Percentiles rank a stretch among this genome's conserved stretches.
Conservation (phyloP, 192 early-diverging fungal species). For the Geranomyces michiganensis region DNA sequence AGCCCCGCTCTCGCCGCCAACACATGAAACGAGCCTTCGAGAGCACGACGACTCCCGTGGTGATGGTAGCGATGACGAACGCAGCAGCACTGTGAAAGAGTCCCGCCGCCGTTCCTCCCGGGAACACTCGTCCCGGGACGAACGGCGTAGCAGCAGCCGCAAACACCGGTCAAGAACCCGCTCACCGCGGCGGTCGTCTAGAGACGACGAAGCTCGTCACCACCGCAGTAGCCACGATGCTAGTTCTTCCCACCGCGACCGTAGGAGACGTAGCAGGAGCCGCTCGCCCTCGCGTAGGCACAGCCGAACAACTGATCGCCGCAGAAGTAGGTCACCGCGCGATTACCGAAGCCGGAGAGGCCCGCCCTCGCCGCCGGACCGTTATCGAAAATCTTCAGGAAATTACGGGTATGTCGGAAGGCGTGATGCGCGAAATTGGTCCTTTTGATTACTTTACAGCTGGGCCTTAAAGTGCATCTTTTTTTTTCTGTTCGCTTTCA, state of each 20-base stretch:
- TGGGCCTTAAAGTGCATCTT: too few relatives aligned
- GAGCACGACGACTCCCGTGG: neutral
- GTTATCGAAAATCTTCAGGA: neutral
- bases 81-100: neutral
- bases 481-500: neutral
- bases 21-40: neutral
- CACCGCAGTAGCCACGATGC: slow-evolving; percentile 9
- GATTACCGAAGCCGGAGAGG: slow-evolving; percentile 12
- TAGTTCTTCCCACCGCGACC: slow-evolving; percentile 20
- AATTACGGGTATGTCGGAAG: too few relatives aligned
- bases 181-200: neutral
- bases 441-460: too few relatives aligned
- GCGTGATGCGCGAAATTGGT: too few relatives aligned
- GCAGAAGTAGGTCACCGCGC: slow-evolving; percentile 19
- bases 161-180: neutral
- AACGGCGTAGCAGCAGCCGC: slow-evolving; percentile 32
- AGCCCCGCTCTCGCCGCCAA: too few relatives aligned
- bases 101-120: slow-evolving; percentile 21
- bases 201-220: slow-evolving; percentile 13
- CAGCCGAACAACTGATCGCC: slow-evolving; percentile 30
- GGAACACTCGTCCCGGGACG: slow-evolving; percentile 17
- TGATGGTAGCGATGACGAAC: neutral
- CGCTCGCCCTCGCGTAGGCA: slow-evolving; percentile 25
- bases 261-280: slow-evolving; percentile 12
- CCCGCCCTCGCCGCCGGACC: neutral